Evolutionary conservation across 2,329 filamentous ascomycete genomes (phyloP), one percentile per base, ranked within the genome.

Genomic region (Penicillium corylophilum): DNA sequence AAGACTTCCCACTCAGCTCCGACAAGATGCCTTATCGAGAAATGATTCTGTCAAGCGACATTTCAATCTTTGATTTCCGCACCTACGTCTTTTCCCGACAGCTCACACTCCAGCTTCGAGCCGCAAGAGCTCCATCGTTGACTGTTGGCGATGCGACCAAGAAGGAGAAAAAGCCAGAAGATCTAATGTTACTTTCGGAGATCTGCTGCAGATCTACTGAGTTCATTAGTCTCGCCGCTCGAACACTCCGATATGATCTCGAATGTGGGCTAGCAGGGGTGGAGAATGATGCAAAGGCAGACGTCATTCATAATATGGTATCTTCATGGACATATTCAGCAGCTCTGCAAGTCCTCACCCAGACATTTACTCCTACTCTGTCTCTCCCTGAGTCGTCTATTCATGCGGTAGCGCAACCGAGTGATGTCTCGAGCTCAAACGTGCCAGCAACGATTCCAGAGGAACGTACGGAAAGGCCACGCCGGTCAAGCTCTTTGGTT

Each of bases 11-110:
- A 16, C 68, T 78, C n/a, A 68, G 74, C 9, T 79, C 81, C 1
- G 84, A 84, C 56, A 79, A 76, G 62, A 96, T 96, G 69, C 82
- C 89, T 1, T 99, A 97, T 67, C 84, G 93, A 46, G 90, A 95
- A 51, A 84, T 95, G 63, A 99, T 99, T 44, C 78, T 99, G 35
- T 87, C 89, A 13, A 99, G 95, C 74, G 89, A 96, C 59, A 95
- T 99, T 31, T 99, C 94, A 0, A 80, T 96, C 2, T 96, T 97
- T 66, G 94, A 99, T 70, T 97, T 99, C 69, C 82, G 90, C 44
- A 90, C 88, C 61, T 99, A 99, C 69, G 85, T 99, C 12, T 99
- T 97, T 70, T 86, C 90, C 3, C 83, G 94, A 22, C 93, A 99
- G 64, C 84, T 96, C 56, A 83, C 88, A 2, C 74, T 99, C 1